Conservation (phyloP, 1,284 basidiomycete species). For the Ustilago sp. region DNA sequence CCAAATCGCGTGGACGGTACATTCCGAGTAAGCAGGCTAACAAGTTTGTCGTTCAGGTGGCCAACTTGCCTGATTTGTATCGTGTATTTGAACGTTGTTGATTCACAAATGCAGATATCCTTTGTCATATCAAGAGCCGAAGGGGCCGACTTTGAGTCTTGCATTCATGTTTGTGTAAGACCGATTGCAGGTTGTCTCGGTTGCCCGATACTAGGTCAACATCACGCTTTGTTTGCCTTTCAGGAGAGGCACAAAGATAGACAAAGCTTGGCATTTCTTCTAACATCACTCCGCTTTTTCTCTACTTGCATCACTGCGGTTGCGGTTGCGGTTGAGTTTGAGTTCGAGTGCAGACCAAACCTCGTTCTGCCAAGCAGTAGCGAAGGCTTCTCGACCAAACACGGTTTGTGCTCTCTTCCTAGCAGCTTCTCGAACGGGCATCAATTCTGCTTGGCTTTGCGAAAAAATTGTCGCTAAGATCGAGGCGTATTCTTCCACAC, state of each 20-base stretch:
- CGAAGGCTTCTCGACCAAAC: constrained; percentile 53
- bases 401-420: constrained; percentile 69
- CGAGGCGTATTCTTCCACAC: constrained; percentile 78
- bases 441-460: constrained; percentile 71
- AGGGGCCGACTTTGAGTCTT: too few species aligned
- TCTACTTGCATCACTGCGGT: background rate
- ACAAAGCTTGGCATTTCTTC: too few species aligned
- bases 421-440: constrained; percentile 70
- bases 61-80: constrained; percentile 65
- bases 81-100: constrained; percentile 68
- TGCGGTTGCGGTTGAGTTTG: background rate
- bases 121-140: too few species aligned
- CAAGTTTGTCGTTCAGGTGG: constrained; percentile 56
- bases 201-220: too few species aligned
- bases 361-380: constrained; percentile 23
- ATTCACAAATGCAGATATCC: background rate
- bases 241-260: too few species aligned
- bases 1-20: constrained; percentile 37
- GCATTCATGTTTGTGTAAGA: too few species aligned
- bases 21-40: constrained; percentile 34
- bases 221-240: too few species aligned
- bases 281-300: background rate
- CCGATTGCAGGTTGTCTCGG: too few species aligned
- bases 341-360: constrained; percentile 35
- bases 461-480: constrained; percentile 79